Evolutionary conservation across 2,329 filamentous ascomycete genomes (phyloP).

Genomic region (Rhytidhysteron rufulum): DNA sequence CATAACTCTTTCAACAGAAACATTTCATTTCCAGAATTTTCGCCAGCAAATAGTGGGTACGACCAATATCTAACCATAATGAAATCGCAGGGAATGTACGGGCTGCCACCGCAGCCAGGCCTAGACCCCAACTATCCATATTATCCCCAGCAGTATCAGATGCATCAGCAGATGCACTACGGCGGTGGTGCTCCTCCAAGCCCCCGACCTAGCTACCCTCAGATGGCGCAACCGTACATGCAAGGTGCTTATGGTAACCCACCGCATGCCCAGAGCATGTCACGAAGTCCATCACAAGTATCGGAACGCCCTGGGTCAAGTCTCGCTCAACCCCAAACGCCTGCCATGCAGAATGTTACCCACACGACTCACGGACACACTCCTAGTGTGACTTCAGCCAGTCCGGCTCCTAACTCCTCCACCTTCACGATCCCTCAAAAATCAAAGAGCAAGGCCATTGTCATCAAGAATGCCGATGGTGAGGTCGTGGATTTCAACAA

Average conservation of each 20-base stretch:
- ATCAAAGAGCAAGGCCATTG: conserved; percentile 69
- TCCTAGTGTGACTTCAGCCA: conserved; percentile 54
- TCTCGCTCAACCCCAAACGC: conserved; percentile 57
- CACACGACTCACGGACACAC: conserved; percentile 50
- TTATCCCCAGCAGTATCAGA: conserved; percentile 49
- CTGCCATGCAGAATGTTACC: conserved; percentile 41
- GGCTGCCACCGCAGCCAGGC: conserved; percentile 50
- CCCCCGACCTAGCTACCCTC: conserved; percentile 46
- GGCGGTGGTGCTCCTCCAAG: conserved; percentile 41
- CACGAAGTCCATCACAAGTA: conserved; percentile 59
- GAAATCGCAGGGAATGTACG: conserved; percentile 62
- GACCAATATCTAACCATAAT: conserved; percentile 66
- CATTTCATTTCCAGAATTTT: conserved; percentile 53
- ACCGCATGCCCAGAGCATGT: conserved; percentile 67
- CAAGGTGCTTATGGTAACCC: conserved; percentile 51
- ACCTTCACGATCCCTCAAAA: conserved; percentile 60
- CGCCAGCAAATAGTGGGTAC: conserved; percentile 66
- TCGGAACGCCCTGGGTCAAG: conserved; percentile 60
- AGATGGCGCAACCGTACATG: conserved; percentile 46
- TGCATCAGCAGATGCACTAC: conserved; percentile 42
- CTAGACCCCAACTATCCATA: conserved; percentile 39
- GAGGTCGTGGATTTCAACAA: conserved; percentile 66
- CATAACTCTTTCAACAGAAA: conserved; percentile 21
- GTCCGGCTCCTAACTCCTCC: conserved; percentile 57
- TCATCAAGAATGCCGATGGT: conserved; percentile 79